Percentiles rank a stretch among this genome's conserved stretches.
Evolutionary conservation across 1,139 yeast genomes (phyloP).

Genomic region (Pneumocystis sp.): DNA sequence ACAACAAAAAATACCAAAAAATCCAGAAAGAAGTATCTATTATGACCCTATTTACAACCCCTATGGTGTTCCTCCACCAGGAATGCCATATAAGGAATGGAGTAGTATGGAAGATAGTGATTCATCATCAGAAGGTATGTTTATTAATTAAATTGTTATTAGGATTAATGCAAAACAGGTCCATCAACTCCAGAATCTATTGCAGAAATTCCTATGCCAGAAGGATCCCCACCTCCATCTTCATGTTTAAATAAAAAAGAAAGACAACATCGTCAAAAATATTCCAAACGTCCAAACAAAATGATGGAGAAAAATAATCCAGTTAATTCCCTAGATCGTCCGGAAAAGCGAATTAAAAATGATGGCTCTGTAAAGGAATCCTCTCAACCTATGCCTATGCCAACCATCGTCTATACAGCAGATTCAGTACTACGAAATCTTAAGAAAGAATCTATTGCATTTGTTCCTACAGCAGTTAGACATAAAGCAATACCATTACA

Average conservation of each 20-base stretch:
- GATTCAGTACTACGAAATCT: not conserved
- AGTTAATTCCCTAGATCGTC: not conserved
- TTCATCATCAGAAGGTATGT: not conserved
- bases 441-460: not conserved
- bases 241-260: not conserved
- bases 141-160: not conserved
- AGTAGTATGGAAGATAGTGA: not conserved
- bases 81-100: slow-evolving; percentile 1
- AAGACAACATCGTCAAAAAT: not conserved
- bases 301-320: not conserved
- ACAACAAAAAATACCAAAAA: not conserved
- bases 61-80: slow-evolving; percentile 2
- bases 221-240: slow-evolving; percentile 1
- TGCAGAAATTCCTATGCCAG: slow-evolving; percentile 1
- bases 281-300: not conserved
- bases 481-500: not conserved
- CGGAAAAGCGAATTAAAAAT: not conserved
- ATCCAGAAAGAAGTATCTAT: slow-evolving; percentile 1
- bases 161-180: not conserved
- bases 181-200: not conserved
- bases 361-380: not conserved
- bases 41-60: slow-evolving; percentile 2
- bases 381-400: not conserved
- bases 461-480: not conserved
- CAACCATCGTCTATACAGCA: not conserved